Percentiles rank a stretch among this genome's conserved stretches.
These are phyloP conservation scores for Fusarium transvaalense DNA, from an alignment of 2,329 filamentous ascomycete species.

Conservation along the genomic window DNA sequence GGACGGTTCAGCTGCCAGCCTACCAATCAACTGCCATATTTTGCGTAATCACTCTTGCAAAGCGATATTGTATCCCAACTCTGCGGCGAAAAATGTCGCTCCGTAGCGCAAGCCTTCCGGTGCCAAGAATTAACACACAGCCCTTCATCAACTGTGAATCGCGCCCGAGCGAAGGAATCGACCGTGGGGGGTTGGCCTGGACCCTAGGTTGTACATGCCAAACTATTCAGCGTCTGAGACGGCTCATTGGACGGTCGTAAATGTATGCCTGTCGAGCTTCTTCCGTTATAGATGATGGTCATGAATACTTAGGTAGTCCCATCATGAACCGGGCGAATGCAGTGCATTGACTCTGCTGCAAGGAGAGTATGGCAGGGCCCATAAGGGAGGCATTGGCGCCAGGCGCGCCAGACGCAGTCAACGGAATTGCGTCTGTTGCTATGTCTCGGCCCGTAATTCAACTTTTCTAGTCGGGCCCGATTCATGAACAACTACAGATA, in stretches of 20 bases:
- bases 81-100: conserved; percentile 10
- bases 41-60: background rate
- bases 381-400: conserved; percentile 15
- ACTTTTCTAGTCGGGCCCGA: conserved; percentile 9
- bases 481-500: conserved; percentile 4
- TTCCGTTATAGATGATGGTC: conserved; percentile 9
- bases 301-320: conserved; percentile 9
- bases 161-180: conserved; percentile 29
- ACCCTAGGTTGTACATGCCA: conserved; percentile 16
- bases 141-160: conserved; percentile 26
- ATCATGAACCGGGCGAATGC: conserved; percentile 11
- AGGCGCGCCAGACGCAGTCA: conserved; percentile 37
- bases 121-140: conserved; percentile 31
- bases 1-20: background rate
- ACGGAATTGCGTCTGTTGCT: conserved; percentile 4
- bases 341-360: conserved; percentile 4
- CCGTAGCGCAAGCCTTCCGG: conserved; percentile 12
- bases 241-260: conserved; percentile 39
- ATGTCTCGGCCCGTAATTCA: conserved; percentile 19
- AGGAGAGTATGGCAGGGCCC: background rate
- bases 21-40: background rate
- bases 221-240: conserved; percentile 37
- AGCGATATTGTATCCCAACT: background rate
- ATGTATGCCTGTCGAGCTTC: conserved; percentile 9
- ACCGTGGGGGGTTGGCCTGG: conserved; percentile 36